These are phyloP conservation scores for Polyporus arcularius DNA, from an alignment of 768 basidiomycete species.

Conservation along the genomic window DNA sequence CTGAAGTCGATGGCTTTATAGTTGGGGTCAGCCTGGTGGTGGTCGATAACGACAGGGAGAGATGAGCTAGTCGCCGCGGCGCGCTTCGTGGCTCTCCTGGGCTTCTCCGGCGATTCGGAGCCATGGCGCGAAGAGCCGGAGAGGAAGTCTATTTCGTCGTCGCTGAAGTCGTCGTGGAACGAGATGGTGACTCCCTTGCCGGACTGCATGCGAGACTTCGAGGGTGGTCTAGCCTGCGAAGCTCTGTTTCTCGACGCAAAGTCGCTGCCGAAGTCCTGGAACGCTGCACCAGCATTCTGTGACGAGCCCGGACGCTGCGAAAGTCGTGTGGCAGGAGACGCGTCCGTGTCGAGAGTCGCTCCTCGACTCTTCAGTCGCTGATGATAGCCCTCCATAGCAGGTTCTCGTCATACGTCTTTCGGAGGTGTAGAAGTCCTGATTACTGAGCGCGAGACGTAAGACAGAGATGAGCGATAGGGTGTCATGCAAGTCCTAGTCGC, in stretches of 20 bases:
- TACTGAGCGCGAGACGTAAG: not conserved
- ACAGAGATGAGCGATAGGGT: not conserved
- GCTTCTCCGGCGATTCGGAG: constrained; percentile 5
- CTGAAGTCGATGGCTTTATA: constrained; percentile 21
- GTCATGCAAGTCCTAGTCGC: not conserved
- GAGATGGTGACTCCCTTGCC: not conserved
- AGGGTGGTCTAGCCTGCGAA: not conserved
- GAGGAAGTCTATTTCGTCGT: constrained; percentile 25
- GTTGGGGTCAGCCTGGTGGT: constrained; percentile 12
- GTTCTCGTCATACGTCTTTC: not conserved
- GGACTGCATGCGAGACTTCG: not conserved
- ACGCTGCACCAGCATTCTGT: not conserved
- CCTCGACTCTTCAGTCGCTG: constrained; percentile 14
- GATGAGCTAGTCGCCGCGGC: not conserved
- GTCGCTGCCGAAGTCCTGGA: constrained; percentile 27
- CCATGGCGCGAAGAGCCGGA: constrained; percentile 11
- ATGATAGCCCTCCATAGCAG: constrained; percentile 9
- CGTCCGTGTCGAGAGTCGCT: constrained; percentile 19
- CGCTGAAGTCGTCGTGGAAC: constrained; percentile 10
- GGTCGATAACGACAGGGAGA: constrained; percentile 14
- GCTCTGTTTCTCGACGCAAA: constrained; percentile 1
- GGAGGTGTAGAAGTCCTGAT: not conserved
- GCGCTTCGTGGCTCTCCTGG: not conserved
- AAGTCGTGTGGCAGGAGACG: constrained; percentile 13
- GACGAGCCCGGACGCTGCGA: not conserved